Conservation (phyloP, 2,329 filamentous ascomycete species). For the Paraphoma sp. region DNA sequence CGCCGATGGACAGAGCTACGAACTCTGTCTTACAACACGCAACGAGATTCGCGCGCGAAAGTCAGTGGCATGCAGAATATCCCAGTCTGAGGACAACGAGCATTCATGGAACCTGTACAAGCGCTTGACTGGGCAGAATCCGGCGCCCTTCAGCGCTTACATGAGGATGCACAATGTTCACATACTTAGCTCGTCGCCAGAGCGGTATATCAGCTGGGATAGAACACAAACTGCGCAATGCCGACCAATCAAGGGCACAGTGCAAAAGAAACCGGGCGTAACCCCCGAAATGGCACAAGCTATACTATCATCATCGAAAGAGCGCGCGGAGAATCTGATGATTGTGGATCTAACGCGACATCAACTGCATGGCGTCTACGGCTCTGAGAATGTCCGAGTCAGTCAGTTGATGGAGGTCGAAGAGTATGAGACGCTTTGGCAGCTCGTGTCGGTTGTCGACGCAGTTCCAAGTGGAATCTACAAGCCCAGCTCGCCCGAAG, state of each 20-base stretch:
- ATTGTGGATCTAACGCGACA: slow-evolving; percentile 97
- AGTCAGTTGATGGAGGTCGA: slow-evolving; percentile 84
- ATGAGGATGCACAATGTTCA: slow-evolving; percentile 69
- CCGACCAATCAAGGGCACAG: slow-evolving; percentile 95
- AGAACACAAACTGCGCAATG: slow-evolving; percentile 72
- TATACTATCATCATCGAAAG: slow-evolving; percentile 81
- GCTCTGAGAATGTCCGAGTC: slow-evolving; percentile 74
- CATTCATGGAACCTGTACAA: slow-evolving; percentile 74
- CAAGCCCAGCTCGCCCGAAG: slow-evolving; percentile 35
- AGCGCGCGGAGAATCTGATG: slow-evolving; percentile 96
- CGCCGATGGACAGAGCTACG: slow-evolving; percentile 80
- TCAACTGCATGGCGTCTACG: slow-evolving; percentile 85
- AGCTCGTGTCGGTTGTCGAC: slow-evolving; percentile 88
- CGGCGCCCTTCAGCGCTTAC: slow-evolving; percentile 85
- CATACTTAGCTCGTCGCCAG: slow-evolving; percentile 83
- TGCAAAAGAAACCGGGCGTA: slow-evolving; percentile 74
- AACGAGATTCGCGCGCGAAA: slow-evolving; percentile 62
- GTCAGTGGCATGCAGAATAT: slow-evolving; percentile 29
- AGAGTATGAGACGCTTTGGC: slow-evolving; percentile 88
- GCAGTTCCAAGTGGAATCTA: slow-evolving; percentile 53
- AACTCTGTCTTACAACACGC: slow-evolving; percentile 81
- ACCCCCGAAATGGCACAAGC: slow-evolving; percentile 75
- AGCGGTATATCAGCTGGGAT: slow-evolving; percentile 81
- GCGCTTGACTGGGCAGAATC: slow-evolving; percentile 72
- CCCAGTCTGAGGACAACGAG: slow-evolving; percentile 41